Percentiles rank a stretch among this genome's conserved stretches.
Evolutionary conservation across 768 basidiomycete species (phyloP).

Genomic region (Hericium erinaceus): DNA sequence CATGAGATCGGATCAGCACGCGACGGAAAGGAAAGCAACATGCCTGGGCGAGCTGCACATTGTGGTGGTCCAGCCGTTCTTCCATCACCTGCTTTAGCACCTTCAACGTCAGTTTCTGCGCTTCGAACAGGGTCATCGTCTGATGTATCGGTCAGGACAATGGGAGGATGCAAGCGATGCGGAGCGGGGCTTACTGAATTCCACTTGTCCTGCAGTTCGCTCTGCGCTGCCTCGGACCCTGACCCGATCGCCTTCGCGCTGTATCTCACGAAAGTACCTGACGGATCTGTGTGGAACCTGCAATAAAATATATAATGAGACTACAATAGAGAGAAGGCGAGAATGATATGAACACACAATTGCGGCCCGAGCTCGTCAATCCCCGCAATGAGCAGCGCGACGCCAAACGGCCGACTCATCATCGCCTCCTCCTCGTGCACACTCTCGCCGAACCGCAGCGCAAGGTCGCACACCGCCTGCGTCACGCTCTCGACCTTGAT

Average conservation of each 20-base stretch:
- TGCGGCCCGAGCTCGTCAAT: slow-evolving; percentile 94
- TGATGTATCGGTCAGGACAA: slow-evolving; percentile 23
- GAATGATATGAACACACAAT: slow-evolving; percentile 48
- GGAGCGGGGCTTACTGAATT: slow-evolving; percentile 55
- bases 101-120: slow-evolving; percentile 74
- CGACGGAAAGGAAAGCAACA: slow-evolving; percentile 8
- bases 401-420: slow-evolving; percentile 99
- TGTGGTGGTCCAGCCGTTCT: slow-evolving; percentile 97
- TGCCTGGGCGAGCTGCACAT: slow-evolving; percentile 94
- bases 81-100: slow-evolving; percentile 99
- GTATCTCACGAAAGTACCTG: slow-evolving; percentile 93
- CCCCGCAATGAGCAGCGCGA: slow-evolving; percentile 95
- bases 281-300: slow-evolving; percentile 97
- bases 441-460: slow-evolving; percentile 95
- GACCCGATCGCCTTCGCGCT: slow-evolving; percentile 98
- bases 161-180: background rate
- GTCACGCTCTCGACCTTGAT: slow-evolving; percentile 98
- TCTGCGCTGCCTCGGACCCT: slow-evolving; percentile 95
- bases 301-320: background rate
- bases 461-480: slow-evolving; percentile 96
- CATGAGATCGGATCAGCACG: background rate
- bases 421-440: slow-evolving; percentile 98
- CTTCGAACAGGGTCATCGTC: slow-evolving; percentile 89
- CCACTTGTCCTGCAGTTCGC: slow-evolving; percentile 95
- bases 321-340: background rate